These are phyloP conservation scores for Aspergillus heteromorphus DNA, from an alignment of 495 filamentous ascomycete genomes.

Conservation along the genomic window DNA sequence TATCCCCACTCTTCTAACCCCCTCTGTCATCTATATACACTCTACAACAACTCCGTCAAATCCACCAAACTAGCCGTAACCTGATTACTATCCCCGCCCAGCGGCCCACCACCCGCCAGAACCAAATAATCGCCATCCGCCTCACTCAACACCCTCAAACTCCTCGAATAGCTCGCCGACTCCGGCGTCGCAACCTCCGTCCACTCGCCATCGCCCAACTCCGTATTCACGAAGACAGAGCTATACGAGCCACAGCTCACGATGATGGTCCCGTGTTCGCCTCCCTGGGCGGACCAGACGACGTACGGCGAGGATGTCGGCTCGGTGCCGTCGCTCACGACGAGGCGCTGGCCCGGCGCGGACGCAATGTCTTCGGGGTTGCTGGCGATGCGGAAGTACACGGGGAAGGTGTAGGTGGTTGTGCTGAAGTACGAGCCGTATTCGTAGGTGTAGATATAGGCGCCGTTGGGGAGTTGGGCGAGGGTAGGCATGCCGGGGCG, in stretches of 20 bases:
- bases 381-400: constrained; percentile 51
- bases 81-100: too few relatives aligned
- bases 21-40: too few relatives aligned
- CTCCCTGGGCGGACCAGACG: constrained; percentile 49
- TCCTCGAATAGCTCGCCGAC: constrained; percentile 44
- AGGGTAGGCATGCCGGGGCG: constrained; percentile 66
- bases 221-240: constrained; percentile 55
- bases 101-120: too few relatives aligned
- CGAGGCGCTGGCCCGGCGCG: constrained; percentile 36
- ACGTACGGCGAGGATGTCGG: constrained; percentile 53
- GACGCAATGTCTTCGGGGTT: constrained; percentile 49
- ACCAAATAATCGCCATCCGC: constrained; percentile 21
- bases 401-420: constrained; percentile 43
- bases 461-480: constrained; percentile 51
- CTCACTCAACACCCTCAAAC: constrained; percentile 40
- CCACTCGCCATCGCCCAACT: constrained; percentile 53
- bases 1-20: too few relatives aligned
- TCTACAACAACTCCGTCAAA: too few relatives aligned
- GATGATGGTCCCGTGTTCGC: constrained; percentile 52
- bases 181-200: constrained; percentile 44
- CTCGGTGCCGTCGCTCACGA: constrained; percentile 41
- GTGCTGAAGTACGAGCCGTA: constrained; percentile 49
- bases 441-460: constrained; percentile 61
- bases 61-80: too few relatives aligned
- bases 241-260: constrained; percentile 46